Evolutionary conservation across 345 rosid species (phyloP), one percentile per base, ranked within the genome.

Genomic region (Capsella bursapastoris): DNA sequence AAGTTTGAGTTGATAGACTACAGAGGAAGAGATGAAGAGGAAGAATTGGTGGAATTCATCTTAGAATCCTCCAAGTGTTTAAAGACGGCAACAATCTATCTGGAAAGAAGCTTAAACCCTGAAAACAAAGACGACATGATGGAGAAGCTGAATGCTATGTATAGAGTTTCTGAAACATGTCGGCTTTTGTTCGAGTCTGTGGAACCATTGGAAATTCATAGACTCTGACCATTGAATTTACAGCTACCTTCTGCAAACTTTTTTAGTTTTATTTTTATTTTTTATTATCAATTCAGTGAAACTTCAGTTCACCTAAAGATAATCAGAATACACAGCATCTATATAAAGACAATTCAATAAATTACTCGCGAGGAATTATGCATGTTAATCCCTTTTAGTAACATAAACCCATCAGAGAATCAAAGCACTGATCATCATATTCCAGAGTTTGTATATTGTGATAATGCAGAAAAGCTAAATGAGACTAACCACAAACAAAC

Each of bases 401-500:
- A 65, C 58, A 35, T 45, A 65, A 35, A 51, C 49, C 43, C n/a
- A 55, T 40, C 62, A 6, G 10, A 27, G 72, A 29, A 56, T 32
- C 64, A 22, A 73, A 35, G 4, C 52, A 48, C 27, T 66, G 44
- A 53, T 22, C 25, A 34, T 15, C 22, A 11, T 27, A 8, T 50
- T 18, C 18, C 1, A 5, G 3, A 31, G 47, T 41, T 11, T 31
- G 62, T 12, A 12, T 28, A 68, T 22, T 51, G 62, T 67, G 37
- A 41, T 14, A 57, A 58, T 75, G 28, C 63, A 43, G 4, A 13
- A 57, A 49, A 38, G 53, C 53, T 74, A 44, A 44, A 51, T 14
- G n/a, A 52, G 32, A 59, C 57, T 40, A 59, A 75, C 55, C n/a
- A 12, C 53, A 40, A 37, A 37, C 64, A 68, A 31, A 25, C 40